Evolutionary conservation across 345 rosid genomes (phyloP).

Genomic region (Hirschfeldia incana): DNA sequence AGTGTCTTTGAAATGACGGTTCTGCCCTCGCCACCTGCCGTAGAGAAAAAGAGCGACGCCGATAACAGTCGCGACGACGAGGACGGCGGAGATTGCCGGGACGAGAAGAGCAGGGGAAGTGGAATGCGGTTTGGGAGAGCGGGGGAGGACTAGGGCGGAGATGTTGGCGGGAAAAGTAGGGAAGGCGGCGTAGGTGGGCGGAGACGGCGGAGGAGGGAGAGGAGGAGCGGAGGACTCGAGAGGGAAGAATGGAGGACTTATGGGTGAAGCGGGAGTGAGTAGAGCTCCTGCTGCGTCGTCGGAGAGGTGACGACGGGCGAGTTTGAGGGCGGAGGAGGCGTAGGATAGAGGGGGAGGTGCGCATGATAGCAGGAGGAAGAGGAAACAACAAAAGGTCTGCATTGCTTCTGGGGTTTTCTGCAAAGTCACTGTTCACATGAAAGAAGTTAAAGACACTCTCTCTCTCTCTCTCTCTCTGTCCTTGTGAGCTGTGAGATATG

Average conservation of each 20-base stretch:
- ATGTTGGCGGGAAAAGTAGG: slow-evolving; percentile 93
- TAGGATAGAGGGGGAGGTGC: slow-evolving; percentile 21
- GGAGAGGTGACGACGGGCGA: slow-evolving; percentile 71
- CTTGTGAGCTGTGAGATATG: slow-evolving; percentile 9
- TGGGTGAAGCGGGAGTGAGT: slow-evolving; percentile 45
- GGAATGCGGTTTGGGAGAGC: slow-evolving; percentile 47
- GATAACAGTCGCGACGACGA: slow-evolving; percentile 44
- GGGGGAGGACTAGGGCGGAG: slow-evolving; percentile 76
- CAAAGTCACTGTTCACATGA: slow-evolving; percentile 17
- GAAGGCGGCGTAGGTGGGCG: slow-evolving; percentile 51
- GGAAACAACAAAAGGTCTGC: slow-evolving; percentile 26
- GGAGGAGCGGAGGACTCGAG: slow-evolving; percentile 50
- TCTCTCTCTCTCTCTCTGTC: background rate
- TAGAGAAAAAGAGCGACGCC: slow-evolving; percentile 43
- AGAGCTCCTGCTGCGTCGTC: slow-evolving; percentile 61
- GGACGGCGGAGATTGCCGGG: slow-evolving; percentile 50
- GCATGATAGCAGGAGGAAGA: slow-evolving; percentile 39
- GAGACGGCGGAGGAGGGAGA: slow-evolving; percentile 57
- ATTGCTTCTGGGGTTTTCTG: slow-evolving; percentile 23
- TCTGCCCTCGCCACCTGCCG: slow-evolving; percentile 50
- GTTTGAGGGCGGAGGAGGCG: slow-evolving; percentile 27
- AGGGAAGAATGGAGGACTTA: slow-evolving; percentile 71
- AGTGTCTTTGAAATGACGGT: slow-evolving; percentile 21
- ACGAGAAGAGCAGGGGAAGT: slow-evolving; percentile 52
- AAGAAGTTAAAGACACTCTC: slow-evolving; percentile 18